These are phyloP conservation scores for Drosera capensis DNA, from an alignment of 148 eudicot species.

Conservation along the genomic window DNA sequence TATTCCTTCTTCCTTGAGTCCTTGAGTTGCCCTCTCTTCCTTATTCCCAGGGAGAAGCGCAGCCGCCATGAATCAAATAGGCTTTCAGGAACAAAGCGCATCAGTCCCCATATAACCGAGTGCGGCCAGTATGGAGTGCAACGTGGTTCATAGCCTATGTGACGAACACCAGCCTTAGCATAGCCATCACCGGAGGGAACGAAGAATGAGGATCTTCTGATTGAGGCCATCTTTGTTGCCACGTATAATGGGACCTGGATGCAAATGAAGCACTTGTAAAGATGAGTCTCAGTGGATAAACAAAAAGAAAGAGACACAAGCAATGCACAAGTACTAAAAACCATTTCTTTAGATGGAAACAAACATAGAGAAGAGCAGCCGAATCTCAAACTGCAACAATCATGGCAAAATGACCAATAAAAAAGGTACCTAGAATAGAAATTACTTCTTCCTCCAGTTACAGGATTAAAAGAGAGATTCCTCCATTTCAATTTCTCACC, in stretches of 20 bases:
- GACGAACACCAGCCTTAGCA: constrained; percentile 36
- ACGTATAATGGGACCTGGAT: constrained; percentile 57
- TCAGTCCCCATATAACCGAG: constrained; percentile 27
- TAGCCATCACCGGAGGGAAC: constrained; percentile 47
- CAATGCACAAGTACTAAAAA: too few relatives aligned
- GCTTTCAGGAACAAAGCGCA: constrained; percentile 27
- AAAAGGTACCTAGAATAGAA: too few relatives aligned
- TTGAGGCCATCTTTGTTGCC: constrained; percentile 59
- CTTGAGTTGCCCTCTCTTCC: constrained; percentile 35
- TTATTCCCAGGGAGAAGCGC: constrained; percentile 25
- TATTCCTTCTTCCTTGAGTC: constrained; percentile 27
- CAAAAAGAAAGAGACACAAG: too few relatives aligned
- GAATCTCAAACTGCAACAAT: too few relatives aligned
- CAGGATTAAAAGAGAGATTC: too few relatives aligned
- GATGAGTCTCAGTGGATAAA: neutral
- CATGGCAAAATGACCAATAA: too few relatives aligned
- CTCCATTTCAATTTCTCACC: too few relatives aligned
- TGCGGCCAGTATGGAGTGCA: constrained; percentile 69
- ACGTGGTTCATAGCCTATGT: constrained; percentile 41
- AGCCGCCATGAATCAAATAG: constrained; percentile 29
- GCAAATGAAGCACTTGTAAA: neutral
- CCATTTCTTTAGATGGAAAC: neutral
- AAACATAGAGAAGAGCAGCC: too few relatives aligned
- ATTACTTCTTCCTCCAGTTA: too few relatives aligned
- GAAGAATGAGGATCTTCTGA: constrained; percentile 45